Percentiles rank a stretch among this genome's conserved stretches.
Evolutionary conservation across 2,329 filamentous ascomycete species (phyloP).

Genomic region (Xylariales sp.): DNA sequence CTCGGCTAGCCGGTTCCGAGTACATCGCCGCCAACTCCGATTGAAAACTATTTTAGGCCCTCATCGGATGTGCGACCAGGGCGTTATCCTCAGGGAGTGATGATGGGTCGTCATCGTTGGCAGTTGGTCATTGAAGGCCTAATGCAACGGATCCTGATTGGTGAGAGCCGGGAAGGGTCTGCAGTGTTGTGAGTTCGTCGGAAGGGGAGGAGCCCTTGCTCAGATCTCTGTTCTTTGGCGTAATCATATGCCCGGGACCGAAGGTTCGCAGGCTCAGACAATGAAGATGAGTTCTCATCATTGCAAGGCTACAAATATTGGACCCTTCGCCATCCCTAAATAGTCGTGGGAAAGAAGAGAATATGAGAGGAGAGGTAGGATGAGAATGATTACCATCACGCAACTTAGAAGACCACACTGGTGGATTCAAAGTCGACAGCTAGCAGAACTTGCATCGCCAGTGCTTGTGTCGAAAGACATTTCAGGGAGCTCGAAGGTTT

Average conservation of each 20-base stretch:
- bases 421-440: too few species aligned
- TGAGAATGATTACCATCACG: too few species aligned
- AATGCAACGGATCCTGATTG: neutral
- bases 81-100: constrained; percentile 16
- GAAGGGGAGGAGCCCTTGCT: constrained; percentile 27
- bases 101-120: constrained; percentile 25
- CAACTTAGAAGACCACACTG: too few species aligned
- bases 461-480: too few species aligned
- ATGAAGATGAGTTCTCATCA: constrained; percentile 21
- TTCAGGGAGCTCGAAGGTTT: too few species aligned
- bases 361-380: neutral
- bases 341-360: neutral
- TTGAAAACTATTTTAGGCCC: constrained; percentile 45
- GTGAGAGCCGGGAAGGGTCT: neutral
- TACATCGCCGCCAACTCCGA: constrained; percentile 39
- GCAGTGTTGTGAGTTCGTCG: constrained; percentile 11
- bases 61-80: constrained; percentile 20
- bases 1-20: constrained; percentile 15
- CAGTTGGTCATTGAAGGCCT: constrained; percentile 1
- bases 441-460: too few species aligned
- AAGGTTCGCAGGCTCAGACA: constrained; percentile 18
- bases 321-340: too few species aligned
- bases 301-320: constrained; percentile 20
- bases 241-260: constrained; percentile 25
- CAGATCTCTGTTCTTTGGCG: constrained; percentile 47